Base-by-base conservation (phyloP, 2,329 filamentous ascomycete genomes). In the Pseudonectria buxi region DNA sequence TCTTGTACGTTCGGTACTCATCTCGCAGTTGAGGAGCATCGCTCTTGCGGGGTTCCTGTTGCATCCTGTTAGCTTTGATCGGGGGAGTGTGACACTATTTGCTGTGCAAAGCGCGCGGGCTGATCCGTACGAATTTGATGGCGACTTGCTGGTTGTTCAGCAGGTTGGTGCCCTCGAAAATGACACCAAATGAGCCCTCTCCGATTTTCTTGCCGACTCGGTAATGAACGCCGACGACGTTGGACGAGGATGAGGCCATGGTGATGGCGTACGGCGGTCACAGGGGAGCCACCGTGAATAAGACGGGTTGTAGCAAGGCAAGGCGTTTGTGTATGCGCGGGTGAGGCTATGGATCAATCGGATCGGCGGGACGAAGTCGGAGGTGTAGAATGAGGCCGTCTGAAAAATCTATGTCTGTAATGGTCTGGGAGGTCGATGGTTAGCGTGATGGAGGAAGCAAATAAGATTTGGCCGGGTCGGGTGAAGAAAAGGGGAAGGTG, bases 1-100 rank as follows among this genome's bases (percentile, higher is more conserved):
- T 96, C 74, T 98, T 98, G 74, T 98, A 98, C 41, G 92, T 98
- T 57, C 92, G 81, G 65, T 98, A 98, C 64, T 98, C 92, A 75
- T 98, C 92, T 64, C 92, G 83, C 50, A 98, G 70, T 64, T 98
- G 92, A 39, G 92, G 92, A 60, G 92, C 92, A 69, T 98, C 92
- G 65, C 90, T 96, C 72, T 98, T 98, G 53, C 92, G 79, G 41
- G 92, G 92, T 83, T 98, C 92, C 87, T 94, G 51, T n/a, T 31
- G 30, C 30, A 37, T 34, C 32, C 14, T 13, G 22, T 27, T 32
- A 37, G 47, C 18, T 9, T 44, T 24, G 40, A 31, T 13, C 26
- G 26, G 12, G 14, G 9, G 7, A 11, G 7, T 10, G 9, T 12
- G 14, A 22, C 28, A 13, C 5, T 12, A 12, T 26, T 18, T 12